A percentile compares a stretch with the other conserved stretches of the same genome.
These are phyloP conservation scores for Pyricularia sp. DNA, from an alignment of 2,329 filamentous ascomycete species.

Conservation along the genomic window DNA sequence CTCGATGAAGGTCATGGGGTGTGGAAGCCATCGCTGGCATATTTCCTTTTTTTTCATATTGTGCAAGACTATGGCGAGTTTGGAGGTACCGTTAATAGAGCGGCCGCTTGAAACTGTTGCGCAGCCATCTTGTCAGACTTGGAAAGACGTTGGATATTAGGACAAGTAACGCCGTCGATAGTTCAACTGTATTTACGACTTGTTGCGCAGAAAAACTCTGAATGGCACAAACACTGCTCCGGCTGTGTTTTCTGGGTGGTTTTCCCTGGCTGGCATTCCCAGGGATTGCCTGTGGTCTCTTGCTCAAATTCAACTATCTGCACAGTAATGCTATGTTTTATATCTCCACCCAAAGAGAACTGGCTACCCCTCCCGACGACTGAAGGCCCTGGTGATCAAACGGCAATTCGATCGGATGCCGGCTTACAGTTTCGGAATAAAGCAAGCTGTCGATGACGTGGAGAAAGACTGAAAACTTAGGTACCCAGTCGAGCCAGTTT, in stretches of 20 bases:
- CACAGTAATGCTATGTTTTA: background rate
- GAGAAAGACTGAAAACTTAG: background rate
- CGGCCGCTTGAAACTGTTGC: background rate
- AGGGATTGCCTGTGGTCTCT: too few relatives aligned
- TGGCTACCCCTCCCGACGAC: background rate
- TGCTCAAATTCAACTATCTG: background rate
- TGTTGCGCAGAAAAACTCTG: background rate
- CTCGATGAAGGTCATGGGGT: background rate
- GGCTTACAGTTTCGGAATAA: background rate
- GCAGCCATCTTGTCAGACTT: background rate
- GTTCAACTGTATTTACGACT: background rate
- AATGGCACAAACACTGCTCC: background rate
- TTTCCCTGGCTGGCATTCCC: background rate
- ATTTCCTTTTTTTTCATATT: too few relatives aligned
- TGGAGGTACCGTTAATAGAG: background rate
- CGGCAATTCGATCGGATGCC: background rate
- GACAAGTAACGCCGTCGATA: too few relatives aligned
- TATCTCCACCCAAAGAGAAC: background rate
- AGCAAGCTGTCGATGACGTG: background rate
- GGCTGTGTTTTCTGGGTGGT: background rate
- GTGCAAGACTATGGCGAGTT: background rate
- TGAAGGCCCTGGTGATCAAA: background rate
- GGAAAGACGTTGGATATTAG: background rate
- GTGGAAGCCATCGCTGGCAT: background rate
- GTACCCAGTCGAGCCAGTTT: background rate